Evolutionary conservation across 1,284 basidiomycete species (phyloP).

Genomic region (Trichosporon coremiiforme): DNA sequence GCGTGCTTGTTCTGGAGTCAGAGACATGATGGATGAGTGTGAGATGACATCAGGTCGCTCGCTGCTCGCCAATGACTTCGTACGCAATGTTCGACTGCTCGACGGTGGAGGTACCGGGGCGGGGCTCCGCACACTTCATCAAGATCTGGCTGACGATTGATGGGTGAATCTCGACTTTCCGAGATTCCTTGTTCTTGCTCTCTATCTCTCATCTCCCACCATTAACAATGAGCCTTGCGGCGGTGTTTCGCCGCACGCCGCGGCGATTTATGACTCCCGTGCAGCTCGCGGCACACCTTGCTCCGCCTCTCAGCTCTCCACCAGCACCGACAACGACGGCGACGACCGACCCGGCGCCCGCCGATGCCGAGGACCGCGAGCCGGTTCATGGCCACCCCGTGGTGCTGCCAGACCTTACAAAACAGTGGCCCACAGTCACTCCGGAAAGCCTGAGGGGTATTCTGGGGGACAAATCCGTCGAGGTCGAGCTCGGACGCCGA

Average conservation of each 20-base stretch:
- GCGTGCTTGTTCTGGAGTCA: constrained; percentile 50
- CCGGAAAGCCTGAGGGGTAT: constrained; percentile 5
- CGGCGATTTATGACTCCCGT: not conserved
- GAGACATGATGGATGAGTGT: constrained; percentile 21
- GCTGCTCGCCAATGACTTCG: constrained; percentile 3
- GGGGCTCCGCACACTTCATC: not conserved
- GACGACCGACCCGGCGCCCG: not conserved
- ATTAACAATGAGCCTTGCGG: not conserved
- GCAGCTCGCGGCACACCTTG: not conserved
- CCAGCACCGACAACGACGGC: not conserved
- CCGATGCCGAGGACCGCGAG: constrained; percentile 17
- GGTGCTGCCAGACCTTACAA: constrained; percentile 35
- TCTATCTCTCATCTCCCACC: not conserved
- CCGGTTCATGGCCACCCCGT: constrained; percentile 29
- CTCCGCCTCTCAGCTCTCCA: not conserved
- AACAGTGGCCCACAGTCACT: constrained; percentile 46
- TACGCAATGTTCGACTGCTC: not conserved
- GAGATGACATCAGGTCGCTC: not conserved
- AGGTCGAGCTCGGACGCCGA: constrained; percentile 45
- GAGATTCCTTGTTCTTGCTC: not conserved
- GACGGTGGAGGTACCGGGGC: not conserved
- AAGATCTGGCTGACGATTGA: not conserved
- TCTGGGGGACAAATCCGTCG: constrained; percentile 44
- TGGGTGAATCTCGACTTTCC: not conserved
- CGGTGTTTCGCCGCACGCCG: not conserved